Percentiles rank a stretch among this genome's conserved stretches.
These are phyloP conservation scores for Colletotrichum noveboracense DNA, from an alignment of 2,329 filamentous ascomycete genomes.

Conservation along the genomic window DNA sequence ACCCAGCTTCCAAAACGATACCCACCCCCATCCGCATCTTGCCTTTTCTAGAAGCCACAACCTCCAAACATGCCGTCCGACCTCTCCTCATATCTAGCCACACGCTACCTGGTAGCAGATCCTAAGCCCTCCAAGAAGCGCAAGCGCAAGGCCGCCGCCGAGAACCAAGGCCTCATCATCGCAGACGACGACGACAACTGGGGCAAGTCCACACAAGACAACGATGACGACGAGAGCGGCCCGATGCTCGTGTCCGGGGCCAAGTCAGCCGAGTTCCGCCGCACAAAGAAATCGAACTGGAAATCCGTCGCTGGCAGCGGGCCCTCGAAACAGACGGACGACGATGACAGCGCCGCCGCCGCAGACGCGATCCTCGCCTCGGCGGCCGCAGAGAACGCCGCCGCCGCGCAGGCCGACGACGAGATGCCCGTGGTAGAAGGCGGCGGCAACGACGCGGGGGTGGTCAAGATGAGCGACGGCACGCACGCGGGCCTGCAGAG, in stretches of 20 bases:
- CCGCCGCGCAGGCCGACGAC: conserved; percentile 52
- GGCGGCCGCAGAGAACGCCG: conserved; percentile 70
- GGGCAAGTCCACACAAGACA: conserved; percentile 39
- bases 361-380: conserved; percentile 81
- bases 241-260: conserved; percentile 54
- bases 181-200: conserved; percentile 69
- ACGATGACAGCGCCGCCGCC: conserved; percentile 58
- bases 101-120: conserved; percentile 79
- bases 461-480: conserved; percentile 81
- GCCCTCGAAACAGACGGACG: conserved; percentile 30
- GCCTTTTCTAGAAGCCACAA: background rate
- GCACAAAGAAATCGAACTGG: conserved; percentile 81
- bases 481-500: conserved; percentile 87
- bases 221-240: conserved; percentile 59
- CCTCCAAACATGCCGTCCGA: conserved; percentile 55
- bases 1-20: background rate
- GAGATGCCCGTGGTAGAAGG: conserved; percentile 52
- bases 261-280: conserved; percentile 67
- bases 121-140: conserved; percentile 64
- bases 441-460: conserved; percentile 45
- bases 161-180: conserved; percentile 62
- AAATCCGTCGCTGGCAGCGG: conserved; percentile 66
- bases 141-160: conserved; percentile 61
- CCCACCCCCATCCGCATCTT: background rate
- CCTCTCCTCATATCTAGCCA: conserved; percentile 85